phyloP scores from a whole-genome alignment of 2,329 filamentous ascomycete genomes.

The Aureobasidium mangrovei region DNA sequence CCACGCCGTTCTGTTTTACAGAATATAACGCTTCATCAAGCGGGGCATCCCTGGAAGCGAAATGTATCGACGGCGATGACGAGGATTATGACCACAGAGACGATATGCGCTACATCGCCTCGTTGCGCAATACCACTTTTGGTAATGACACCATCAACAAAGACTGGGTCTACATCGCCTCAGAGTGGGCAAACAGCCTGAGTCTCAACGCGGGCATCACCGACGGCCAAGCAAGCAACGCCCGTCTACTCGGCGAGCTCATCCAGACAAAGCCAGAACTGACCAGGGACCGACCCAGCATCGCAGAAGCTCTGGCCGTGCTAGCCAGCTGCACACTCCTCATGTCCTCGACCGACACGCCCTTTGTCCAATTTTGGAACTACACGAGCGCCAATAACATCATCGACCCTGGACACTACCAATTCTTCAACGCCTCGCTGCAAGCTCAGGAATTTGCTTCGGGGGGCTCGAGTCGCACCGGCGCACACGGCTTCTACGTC shows the following conservation, averaged over 20 bases:
- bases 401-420: conserved; percentile 40
- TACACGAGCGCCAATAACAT: conserved; percentile 14
- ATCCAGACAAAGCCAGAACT: conserved; percentile 35
- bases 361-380: conserved; percentile 46
- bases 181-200: conserved; percentile 35
- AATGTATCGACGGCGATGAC: conserved; percentile 46
- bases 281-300: conserved; percentile 49
- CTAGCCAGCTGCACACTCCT: conserved; percentile 59
- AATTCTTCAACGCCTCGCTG: conserved; percentile 56
- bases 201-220: conserved; percentile 36
- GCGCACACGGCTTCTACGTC: conserved; percentile 56
- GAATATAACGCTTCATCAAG: conserved; percentile 35
- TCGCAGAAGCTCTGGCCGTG: conserved; percentile 66
- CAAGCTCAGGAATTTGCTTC: conserved; percentile 62
- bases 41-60: conserved; percentile 51
- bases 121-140: conserved; percentile 44
- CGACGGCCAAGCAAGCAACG: conserved; percentile 36
- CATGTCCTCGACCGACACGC: conserved; percentile 48
- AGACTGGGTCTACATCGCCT: conserved; percentile 38
- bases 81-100: conserved; percentile 31
- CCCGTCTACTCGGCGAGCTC: conserved; percentile 36
- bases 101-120: conserved; percentile 46
- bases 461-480: conserved; percentile 41
- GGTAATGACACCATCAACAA: conserved; percentile 33
- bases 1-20: conserved; percentile 60